phyloP scores from a whole-genome alignment of 2,329 filamentous ascomycete genomes.

The Sarocladiaceae sp. region DNA sequence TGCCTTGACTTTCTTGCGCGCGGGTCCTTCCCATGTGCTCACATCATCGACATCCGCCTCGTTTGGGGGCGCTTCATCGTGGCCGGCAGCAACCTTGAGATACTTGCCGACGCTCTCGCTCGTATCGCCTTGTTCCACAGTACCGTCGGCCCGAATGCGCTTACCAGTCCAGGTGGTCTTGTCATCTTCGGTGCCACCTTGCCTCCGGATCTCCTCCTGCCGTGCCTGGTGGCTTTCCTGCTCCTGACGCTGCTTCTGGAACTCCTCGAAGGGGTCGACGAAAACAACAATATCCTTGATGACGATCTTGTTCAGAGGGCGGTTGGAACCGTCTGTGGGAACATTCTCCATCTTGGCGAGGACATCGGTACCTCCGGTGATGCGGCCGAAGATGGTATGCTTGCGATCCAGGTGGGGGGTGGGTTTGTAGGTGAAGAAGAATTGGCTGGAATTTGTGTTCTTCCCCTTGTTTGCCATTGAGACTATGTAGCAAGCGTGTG shows the following conservation, averaged over 20 bases:
- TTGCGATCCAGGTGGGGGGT: conserved; percentile 86
- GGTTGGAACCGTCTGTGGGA: conserved; percentile 66
- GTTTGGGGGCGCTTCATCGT: background rate
- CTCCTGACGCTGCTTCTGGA: conserved; percentile 66
- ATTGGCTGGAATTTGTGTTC: conserved; percentile 93
- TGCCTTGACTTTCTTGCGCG: conserved; percentile 72
- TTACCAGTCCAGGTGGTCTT: conserved; percentile 95
- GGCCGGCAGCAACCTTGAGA: conserved; percentile 50
- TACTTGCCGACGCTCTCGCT: conserved; percentile 68
- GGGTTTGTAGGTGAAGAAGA: conserved; percentile 84
- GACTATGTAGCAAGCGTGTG: conserved; percentile 17
- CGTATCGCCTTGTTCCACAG: conserved; percentile 36
- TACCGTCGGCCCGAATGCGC: conserved; percentile 64
- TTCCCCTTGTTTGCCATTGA: conserved; percentile 99
- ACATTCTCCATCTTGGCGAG: conserved; percentile 71
- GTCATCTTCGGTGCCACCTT: conserved; percentile 78
- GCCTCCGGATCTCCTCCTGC: conserved; percentile 54
- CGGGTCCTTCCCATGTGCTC: conserved; percentile 63
- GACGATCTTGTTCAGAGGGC: conserved; percentile 69
- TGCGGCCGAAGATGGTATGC: conserved; percentile 90
- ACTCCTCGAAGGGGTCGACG: conserved; percentile 93
- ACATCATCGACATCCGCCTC: conserved; percentile 48
- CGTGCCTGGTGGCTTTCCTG: conserved; percentile 51
- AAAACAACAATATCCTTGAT: conserved; percentile 83
- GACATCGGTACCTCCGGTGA: conserved; percentile 69